phyloP scores from a whole-genome alignment of 202 grass and related monocot genomes.

The Bolboschoenoplectus hybrid region DNA sequence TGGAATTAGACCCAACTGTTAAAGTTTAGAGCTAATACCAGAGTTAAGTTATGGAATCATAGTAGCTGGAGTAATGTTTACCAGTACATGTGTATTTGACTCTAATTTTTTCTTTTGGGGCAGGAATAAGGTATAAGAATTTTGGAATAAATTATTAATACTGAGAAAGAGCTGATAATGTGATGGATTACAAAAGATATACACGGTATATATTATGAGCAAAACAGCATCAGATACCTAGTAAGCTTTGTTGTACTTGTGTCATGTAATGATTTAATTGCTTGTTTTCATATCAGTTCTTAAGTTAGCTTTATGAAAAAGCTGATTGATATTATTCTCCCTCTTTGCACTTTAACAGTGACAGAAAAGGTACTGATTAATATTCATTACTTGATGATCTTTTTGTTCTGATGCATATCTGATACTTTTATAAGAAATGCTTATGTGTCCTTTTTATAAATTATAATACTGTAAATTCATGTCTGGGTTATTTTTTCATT shows the following conservation, averaged over 20 bases:
- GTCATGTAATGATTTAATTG: not conserved
- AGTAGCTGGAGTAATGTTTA: not conserved
- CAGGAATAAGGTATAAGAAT: not conserved
- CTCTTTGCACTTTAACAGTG: slow-evolving; percentile 17
- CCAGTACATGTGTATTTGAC: slow-evolving; percentile 19
- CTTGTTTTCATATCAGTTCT: slow-evolving; percentile 15
- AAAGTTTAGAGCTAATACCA: not conserved
- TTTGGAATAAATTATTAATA: slow-evolving; percentile 14
- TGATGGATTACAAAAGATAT: not conserved
- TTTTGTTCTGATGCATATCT: not conserved
- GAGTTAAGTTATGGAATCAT: slow-evolving; percentile 15
- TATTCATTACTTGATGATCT: not conserved
- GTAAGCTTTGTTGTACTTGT: not conserved
- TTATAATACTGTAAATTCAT: not conserved
- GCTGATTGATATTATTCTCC: not conserved
- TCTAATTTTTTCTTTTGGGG: not conserved
- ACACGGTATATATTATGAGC: not conserved
- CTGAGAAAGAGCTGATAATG: not conserved
- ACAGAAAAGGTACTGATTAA: not conserved
- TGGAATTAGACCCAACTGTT: slow-evolving; percentile 25
- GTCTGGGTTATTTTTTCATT: not conserved
- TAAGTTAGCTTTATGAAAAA: slow-evolving; percentile 24
- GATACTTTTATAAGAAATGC: not conserved
- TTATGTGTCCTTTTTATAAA: not conserved
- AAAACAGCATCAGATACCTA: slow-evolving; percentile 20